Conservation (phyloP, 1,139 yeast genomes). For the Insectozyma bohioensis region DNA sequence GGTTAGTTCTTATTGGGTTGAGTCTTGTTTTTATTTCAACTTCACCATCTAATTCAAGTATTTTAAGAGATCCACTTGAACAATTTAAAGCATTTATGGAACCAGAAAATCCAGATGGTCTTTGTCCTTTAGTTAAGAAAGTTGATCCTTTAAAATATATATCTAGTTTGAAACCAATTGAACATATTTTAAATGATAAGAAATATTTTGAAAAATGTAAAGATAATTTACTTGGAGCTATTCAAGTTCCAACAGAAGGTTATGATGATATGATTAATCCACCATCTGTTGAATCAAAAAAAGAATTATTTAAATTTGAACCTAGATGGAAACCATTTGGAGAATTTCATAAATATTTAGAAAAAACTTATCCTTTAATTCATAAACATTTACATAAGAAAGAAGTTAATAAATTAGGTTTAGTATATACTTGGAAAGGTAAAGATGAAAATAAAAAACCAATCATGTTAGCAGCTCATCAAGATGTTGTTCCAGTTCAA, state of each 20-base stretch:
- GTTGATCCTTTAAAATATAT: constrained; percentile 26
- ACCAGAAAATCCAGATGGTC: constrained; percentile 22
- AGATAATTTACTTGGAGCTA: constrained; percentile 50
- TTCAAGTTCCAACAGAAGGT: constrained; percentile 61
- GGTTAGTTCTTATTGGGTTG: too few species aligned
- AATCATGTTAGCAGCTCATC: constrained; percentile 40
- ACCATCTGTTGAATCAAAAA: constrained; percentile 26
- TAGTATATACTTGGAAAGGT: constrained; percentile 33
- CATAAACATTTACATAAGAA: constrained; percentile 24
- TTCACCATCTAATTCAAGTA: background rate
- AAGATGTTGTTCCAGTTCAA: constrained; percentile 46
- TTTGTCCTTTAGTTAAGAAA: constrained; percentile 37
- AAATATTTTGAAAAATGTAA: constrained; percentile 40
- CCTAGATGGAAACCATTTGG: constrained; percentile 33
- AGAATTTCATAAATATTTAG: constrained; percentile 30
- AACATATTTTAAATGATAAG: constrained; percentile 34
- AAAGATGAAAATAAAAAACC: constrained; percentile 28
- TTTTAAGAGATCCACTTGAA: background rate
- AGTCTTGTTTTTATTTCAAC: too few species aligned
- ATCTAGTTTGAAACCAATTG: constrained; percentile 22
- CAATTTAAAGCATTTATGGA: constrained; percentile 1
- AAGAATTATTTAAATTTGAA: constrained; percentile 27
- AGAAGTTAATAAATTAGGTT: constrained; percentile 26
- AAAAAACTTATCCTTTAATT: constrained; percentile 31
- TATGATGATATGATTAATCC: constrained; percentile 40